Evolutionary conservation across 2,329 filamentous ascomycete species (phyloP), one percentile per base, ranked within the genome.

Genomic region (Microcyclosporella mali): DNA sequence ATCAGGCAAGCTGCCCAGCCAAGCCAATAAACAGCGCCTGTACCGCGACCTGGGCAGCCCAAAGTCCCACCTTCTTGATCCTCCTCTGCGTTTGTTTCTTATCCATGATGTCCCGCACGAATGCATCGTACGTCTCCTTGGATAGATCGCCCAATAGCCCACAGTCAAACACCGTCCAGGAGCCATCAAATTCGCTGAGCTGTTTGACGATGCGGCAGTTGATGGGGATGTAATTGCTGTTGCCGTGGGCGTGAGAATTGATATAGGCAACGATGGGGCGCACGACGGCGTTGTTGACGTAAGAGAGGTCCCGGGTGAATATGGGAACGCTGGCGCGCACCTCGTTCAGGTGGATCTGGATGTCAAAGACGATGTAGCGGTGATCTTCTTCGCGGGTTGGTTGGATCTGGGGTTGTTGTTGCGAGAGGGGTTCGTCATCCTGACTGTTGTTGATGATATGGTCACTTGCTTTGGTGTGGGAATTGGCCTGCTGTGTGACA

Each of bases 181-280:
- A 86, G 27, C 92, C 92, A 63, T 97, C 87, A 59, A 98, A 98
- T 63, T 98, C 92, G 46, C 77, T 77, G 14, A 82, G 77, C 6
- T 82, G 81, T 70, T 98, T 98, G 51, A 97, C 88, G 37, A 98
- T 86, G 47, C 90, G 84, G 68, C 92, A 97, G 56, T 84, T 85
- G 57, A 98, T 88, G 18, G 92, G 92, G 33, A 98, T 97, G 60
- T 95, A 97, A 0, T 90, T 94, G 60, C 83, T 84, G n/a, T 45
- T 45, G 21, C 52, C 41, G 33, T 49, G 53, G 12, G 47, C 50
- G 63, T 88, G 87, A 32, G 88, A 86, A 66, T 98, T 98, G 67
- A 98, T 97, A 64, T 97, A 98, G 6, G 92, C 92, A 31, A 98
- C 89, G 48, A 98, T 98, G 12, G 92, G 92, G 3, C 92, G 81